Evolutionary conservation across 345 rosid species (phyloP), one percentile per base, ranked within the genome.

Genomic region (Moringa oleifera): DNA sequence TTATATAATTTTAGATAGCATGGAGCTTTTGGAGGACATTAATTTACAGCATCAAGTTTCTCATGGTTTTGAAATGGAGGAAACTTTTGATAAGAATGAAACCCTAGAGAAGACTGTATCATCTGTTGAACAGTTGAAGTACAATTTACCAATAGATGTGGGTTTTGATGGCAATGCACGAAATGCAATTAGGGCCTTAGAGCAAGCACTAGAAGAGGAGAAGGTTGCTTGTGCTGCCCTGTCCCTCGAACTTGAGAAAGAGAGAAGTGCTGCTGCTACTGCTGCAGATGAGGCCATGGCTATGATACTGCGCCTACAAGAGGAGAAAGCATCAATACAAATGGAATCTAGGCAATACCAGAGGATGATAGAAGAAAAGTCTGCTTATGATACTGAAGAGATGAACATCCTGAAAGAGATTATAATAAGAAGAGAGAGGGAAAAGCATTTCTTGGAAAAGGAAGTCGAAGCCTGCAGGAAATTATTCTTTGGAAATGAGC

Each of bases 221-320:
- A 72, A 74, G 28, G 68, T 75, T 62, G 79, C 85, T 16, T 67
- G 66, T 20, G 37, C 73, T 58, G 72, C 76, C 20, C 67, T 88
- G 69, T 73, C 72, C 62, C 71, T 77, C 64, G 92, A 88, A 51
- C 92, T 85, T 0, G 90, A 85, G 85, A 83, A 85, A 53, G 91
- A 85, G 82, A 85, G 92, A 72, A 82, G 65, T 58, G 88, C 92
- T 50, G 88, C 92, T 24, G 86, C 91, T 36, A 68, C 76, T 20
- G 96, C 90, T 57, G 86, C 90, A 10, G 92, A 85, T 47, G 96
- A 88, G 76, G 85, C 88, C 57, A 79, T 85, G 81, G 72, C 86
- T 25, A 80, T 85, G 95, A 83, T 83, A 55, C 52, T 83, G 25
- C 79, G 86, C 28, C 69, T 85, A 21, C 95, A 85, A 65, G 82